These are phyloP conservation scores for Arthrobotrys entomopaga DNA, from an alignment of 2,329 filamentous ascomycete species.

Conservation along the genomic window DNA sequence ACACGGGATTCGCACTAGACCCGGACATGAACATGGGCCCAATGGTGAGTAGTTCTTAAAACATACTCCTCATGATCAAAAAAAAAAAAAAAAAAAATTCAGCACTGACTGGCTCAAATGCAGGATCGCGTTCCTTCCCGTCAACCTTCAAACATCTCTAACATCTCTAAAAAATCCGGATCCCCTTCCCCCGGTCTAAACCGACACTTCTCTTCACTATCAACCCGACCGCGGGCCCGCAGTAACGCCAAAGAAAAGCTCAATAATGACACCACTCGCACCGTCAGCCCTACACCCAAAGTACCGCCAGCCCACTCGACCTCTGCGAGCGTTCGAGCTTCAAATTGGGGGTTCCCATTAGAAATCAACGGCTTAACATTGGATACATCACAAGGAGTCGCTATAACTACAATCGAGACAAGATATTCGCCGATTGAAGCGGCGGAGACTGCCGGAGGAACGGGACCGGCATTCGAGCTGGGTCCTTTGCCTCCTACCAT, in stretches of 20 bases:
- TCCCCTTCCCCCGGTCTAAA: constrained; percentile 26
- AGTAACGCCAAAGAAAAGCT: constrained; percentile 28
- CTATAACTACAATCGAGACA: constrained; percentile 48
- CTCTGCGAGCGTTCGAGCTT: constrained; percentile 38
- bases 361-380: constrained; percentile 26
- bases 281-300: constrained; percentile 20
- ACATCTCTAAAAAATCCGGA: constrained; percentile 18
- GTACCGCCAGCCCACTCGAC: constrained; percentile 41
- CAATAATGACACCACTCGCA: constrained; percentile 8
- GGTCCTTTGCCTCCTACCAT: constrained; percentile 21
- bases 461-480: constrained; percentile 41
- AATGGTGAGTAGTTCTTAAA: constrained; percentile 23
- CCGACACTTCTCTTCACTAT: constrained; percentile 39
- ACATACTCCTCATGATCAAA: not conserved
- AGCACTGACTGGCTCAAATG: not conserved
- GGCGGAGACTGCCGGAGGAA: constrained; percentile 15
- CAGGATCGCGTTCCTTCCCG: constrained; percentile 49
- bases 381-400: constrained; percentile 34
- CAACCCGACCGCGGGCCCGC: constrained; percentile 31
- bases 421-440: constrained; percentile 44
- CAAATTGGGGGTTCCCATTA: constrained; percentile 52
- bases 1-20: constrained; percentile 68
- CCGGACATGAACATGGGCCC: constrained; percentile 36
- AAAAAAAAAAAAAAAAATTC: not conserved
- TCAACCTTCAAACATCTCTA: constrained; percentile 31